A percentile compares a stretch with the other conserved stretches of the same genome.
phyloP scores from a whole-genome alignment of 768 basidiomycete species.

The Lactarius hatsudake region DNA sequence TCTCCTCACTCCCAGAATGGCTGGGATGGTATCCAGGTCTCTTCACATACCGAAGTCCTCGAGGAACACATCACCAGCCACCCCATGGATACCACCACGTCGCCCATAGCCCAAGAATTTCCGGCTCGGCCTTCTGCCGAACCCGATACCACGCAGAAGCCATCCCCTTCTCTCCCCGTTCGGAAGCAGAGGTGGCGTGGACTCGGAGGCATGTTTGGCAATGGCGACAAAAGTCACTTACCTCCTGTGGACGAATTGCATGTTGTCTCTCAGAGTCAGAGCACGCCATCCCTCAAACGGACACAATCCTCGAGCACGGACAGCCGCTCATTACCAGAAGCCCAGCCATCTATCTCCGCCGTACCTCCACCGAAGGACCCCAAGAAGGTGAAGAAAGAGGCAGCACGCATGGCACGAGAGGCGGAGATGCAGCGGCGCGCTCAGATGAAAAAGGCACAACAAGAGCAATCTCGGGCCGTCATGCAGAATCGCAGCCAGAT shows the following conservation, averaged over 20 bases:
- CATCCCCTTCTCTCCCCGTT: constrained; percentile 56
- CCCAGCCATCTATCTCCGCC: constrained; percentile 41
- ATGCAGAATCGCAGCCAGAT: constrained; percentile 85
- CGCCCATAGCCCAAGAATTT: constrained; percentile 53
- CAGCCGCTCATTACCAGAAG: constrained; percentile 60
- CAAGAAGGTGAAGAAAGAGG: constrained; percentile 81
- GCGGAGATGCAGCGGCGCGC: constrained; percentile 83
- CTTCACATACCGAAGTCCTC: constrained; percentile 48
- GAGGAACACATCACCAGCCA: constrained; percentile 43
- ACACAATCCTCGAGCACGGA: constrained; percentile 73
- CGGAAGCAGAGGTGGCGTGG: constrained; percentile 73
- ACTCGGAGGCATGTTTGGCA: constrained; percentile 62
- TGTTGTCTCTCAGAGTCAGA: constrained; percentile 41
- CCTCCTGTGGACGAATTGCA: constrained; percentile 74
- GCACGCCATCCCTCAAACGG: constrained; percentile 69
- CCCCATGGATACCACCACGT: constrained; percentile 50
- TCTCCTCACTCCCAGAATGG: constrained; percentile 32
- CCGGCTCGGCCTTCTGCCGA: constrained; percentile 43
- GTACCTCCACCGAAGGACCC: constrained; percentile 49
- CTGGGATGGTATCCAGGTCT: constrained; percentile 61
- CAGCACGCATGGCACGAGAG: constrained; percentile 71
- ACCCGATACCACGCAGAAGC: constrained; percentile 44
- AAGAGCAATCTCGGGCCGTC: constrained; percentile 89
- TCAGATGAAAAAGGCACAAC: constrained; percentile 66
- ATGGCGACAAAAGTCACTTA: constrained; percentile 63